These are phyloP conservation scores for Phytophthora meadii DNA, from an alignment of 352 stramenopile genomes.

Conservation along the genomic window DNA sequence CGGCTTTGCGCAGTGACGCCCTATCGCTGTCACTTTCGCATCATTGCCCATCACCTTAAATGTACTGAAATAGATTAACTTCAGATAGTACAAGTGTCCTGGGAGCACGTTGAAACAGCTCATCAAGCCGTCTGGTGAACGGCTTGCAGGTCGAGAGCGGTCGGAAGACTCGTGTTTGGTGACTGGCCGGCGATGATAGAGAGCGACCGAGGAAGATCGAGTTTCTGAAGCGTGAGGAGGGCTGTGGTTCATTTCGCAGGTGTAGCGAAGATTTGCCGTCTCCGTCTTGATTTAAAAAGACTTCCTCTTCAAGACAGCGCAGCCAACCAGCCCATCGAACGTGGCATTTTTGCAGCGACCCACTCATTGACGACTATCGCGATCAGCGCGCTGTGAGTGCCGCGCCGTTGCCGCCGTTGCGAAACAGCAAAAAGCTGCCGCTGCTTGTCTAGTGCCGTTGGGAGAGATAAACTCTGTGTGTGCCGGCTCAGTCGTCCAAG, in stretches of 20 bases:
- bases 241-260: constrained; percentile 30
- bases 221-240: constrained; percentile 21
- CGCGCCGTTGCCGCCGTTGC: constrained; percentile 10
- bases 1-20: background rate
- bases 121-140: constrained; percentile 2
- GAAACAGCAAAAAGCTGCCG: constrained; percentile 8
- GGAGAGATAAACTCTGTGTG: constrained; percentile 6
- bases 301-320: background rate
- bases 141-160: background rate
- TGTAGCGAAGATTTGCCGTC: constrained; percentile 26
- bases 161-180: no score
- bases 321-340: constrained; percentile 19
- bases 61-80: background rate
- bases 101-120: background rate
- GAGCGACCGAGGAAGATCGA: background rate
- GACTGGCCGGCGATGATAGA: background rate
- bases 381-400: constrained; percentile 4
- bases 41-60: constrained; percentile 9
- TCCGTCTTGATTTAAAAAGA: constrained; percentile 24
- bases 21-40: constrained; percentile 22
- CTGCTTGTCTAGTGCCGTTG: constrained; percentile 3
- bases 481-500: background rate
- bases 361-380: constrained; percentile 28
- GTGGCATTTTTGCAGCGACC: constrained; percentile 30
- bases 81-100: background rate